These are phyloP conservation scores for Nepenthes mirabilis DNA, from an alignment of 148 eudicot species.

Conservation along the genomic window DNA sequence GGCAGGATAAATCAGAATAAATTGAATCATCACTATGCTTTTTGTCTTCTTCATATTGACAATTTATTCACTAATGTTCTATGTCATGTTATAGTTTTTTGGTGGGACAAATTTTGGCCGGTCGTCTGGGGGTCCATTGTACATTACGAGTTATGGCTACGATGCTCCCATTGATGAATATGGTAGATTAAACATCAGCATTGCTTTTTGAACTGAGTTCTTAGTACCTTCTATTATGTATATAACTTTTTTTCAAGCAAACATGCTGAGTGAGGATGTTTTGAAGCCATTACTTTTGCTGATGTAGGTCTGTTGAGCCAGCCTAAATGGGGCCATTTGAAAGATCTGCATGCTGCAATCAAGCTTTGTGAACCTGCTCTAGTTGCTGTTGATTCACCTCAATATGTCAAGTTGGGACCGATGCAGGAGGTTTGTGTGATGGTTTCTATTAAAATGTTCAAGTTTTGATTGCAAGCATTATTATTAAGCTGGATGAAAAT, in stretches of 20 bases:
- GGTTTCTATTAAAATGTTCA: too few relatives aligned
- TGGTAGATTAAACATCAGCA: conserved; percentile 32
- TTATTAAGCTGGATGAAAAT: too few relatives aligned
- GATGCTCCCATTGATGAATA: conserved; percentile 99
- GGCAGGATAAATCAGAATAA: too few relatives aligned
- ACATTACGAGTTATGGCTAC: conserved; percentile 89
- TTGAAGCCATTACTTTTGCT: conserved; percentile 6
- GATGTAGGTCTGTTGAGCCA: conserved; percentile 69
- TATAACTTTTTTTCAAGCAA: not conserved
- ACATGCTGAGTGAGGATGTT: not conserved
- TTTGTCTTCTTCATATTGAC: not conserved
- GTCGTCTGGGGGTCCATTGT: conserved; percentile 88
- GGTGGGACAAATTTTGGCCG: conserved; percentile 98
- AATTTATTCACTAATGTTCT: not conserved
- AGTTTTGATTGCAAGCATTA: too few relatives aligned
- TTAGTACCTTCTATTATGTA: too few relatives aligned
- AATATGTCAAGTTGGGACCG: conserved; percentile 74
- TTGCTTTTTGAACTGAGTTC: not conserved
- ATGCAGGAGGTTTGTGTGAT: conserved; percentile 64
- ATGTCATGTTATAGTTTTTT: conserved; percentile 51
- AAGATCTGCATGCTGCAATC: conserved; percentile 93
- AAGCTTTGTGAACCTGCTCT: conserved; percentile 96
- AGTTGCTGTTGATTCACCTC: conserved; percentile 67
- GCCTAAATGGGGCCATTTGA: conserved; percentile 97
- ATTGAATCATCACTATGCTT: not conserved